Evolutionary conservation across 2,329 filamentous ascomycete species (phyloP), one percentile per base, ranked within the genome.

Genomic region (Phaeosphaeriaceae sp.): DNA sequence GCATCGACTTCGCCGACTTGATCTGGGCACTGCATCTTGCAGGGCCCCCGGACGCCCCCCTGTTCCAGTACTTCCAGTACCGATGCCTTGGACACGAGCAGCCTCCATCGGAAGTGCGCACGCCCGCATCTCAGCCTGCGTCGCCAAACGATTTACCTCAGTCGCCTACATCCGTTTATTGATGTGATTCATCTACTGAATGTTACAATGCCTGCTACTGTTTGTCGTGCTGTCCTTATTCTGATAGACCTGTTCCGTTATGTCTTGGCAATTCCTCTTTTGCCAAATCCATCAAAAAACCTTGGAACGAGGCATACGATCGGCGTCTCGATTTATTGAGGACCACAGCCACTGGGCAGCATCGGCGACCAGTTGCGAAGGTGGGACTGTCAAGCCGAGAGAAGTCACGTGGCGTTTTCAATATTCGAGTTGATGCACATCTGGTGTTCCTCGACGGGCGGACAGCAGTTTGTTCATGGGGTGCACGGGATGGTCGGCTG

Each of bases 1-100:
- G 57, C 60, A 40, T 48, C 57, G 57, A 60, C 56, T 56, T 60
- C 31, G 62, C 61, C 64, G 58, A 70, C 54, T 36, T 5, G n/a
- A 31, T 61, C 51, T 45, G 25, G 44, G 42, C 54, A 48, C 49
- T 52, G 53, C 57, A 42, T 59, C 53, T 13, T 45, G 49, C 46
- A 19, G 15, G 25, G 21, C 50, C 57, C 61, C 63, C 58, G 66
- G 63, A 56, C 65, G 27, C 10, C 41, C 41, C 36, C 41, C n/a
- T 44, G 20, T 21, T 44, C 41, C 41, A 36, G 41, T 44, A 20
- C 41, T 44, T 21, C 41, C 31, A 36, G 41, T 50, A 50, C 48
- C 48, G 48, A 25, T 42, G 33, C 61, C 55, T 59, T 54, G 57
- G 61, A 55, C 51, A 55, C 46, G 51, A 50, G 21, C 60, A 57